Evolutionary conservation across 2,329 filamentous ascomycete species (phyloP).

Genomic region (Penicillium sp.): DNA sequence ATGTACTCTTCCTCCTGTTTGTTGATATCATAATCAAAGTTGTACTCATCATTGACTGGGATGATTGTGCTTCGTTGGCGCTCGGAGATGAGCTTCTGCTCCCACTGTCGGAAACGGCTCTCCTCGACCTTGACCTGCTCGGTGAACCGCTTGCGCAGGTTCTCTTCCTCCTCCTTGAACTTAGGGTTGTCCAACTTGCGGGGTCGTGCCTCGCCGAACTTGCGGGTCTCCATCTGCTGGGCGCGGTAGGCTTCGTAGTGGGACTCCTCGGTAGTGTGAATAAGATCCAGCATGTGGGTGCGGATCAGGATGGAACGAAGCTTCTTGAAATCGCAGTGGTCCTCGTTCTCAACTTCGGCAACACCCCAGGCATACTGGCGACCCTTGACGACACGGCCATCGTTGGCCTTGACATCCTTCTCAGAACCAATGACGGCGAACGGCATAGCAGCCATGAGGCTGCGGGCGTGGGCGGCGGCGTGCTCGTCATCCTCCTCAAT

Average conservation of each 20-base stretch:
- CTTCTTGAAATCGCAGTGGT: conserved; percentile 99
- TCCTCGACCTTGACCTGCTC: conserved; percentile 99
- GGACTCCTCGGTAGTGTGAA: conserved; percentile 98
- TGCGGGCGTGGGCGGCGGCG: conserved; percentile 90
- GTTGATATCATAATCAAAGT: no score
- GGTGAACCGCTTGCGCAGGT: conserved; percentile 96
- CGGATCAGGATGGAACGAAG: conserved; percentile 97
- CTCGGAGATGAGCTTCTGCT: conserved; percentile 99
- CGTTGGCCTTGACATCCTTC: conserved; percentile 96
- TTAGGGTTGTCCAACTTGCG: conserved; percentile 99
- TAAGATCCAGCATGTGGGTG: conserved; percentile 99
- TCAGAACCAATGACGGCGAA: conserved; percentile 99
- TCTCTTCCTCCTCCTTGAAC: conserved; percentile 99
- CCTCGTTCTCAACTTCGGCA: conserved; percentile 98
- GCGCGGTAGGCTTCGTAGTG: conserved; percentile 99
- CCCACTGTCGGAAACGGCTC: conserved; percentile 98
- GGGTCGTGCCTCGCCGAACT: conserved; percentile 96
- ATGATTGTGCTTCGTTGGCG: no score
- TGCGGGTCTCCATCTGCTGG: conserved; percentile 99
- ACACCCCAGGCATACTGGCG: conserved; percentile 99
- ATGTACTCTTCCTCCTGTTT: no score
- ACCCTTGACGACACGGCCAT: conserved; percentile 97
- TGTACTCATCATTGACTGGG: no score
- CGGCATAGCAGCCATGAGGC: conserved; percentile 94
- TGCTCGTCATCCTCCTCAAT: conserved; percentile 98